Evolutionary conservation across 1,139 yeast genomes (phyloP), one percentile per base, ranked within the genome.

Genomic region (Nakaseomyces nivariensis): DNA sequence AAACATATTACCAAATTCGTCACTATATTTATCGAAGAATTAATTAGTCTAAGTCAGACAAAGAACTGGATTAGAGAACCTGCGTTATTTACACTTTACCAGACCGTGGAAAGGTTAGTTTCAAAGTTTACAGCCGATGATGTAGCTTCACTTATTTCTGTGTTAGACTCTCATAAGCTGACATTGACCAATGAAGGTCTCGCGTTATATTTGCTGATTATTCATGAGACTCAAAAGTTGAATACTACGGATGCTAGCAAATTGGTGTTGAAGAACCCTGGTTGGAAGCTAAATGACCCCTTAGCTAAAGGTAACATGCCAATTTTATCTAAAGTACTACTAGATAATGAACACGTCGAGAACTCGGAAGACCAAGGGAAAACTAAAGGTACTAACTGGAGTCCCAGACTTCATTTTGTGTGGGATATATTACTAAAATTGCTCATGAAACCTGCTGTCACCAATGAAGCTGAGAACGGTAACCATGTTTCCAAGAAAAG

Each of bases 21-120:
- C 53, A 58, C 61, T 29, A 55, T 59, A 11, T 77, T 79, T 54
- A 69, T 77, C 29, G 69, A 72, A 5, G 65, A 71, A 36, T 62
- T 85, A 40, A 66, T 86, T n/a, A 78, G 76, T 26, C 71, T 90
- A 52, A 77, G 95, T 0, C 65, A 72, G 29, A 59, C 70, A 33
- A 90, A 90, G 65, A 77, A 88, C 3, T 90, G 97, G 97, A 76
- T 90, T 45, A 72, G 95, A 53, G 97, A 90, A 67, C 79, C 95
- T 4, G 76, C 89, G 43, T 73, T 86, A 56, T 85, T 75, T 61
- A 82, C 95, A 1, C 71, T 90, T 47, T 79, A 78, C 56, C 81
- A 78, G 49, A 73, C 84, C 9, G 53, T 79, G 6, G 58, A 63
- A 27, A 60, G 66, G 38, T 56, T 73, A 11, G 51, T 62, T n/a